These are phyloP conservation scores for Penicillium maclennaniae DNA, from an alignment of 495 filamentous ascomycete genomes.

Conservation along the genomic window DNA sequence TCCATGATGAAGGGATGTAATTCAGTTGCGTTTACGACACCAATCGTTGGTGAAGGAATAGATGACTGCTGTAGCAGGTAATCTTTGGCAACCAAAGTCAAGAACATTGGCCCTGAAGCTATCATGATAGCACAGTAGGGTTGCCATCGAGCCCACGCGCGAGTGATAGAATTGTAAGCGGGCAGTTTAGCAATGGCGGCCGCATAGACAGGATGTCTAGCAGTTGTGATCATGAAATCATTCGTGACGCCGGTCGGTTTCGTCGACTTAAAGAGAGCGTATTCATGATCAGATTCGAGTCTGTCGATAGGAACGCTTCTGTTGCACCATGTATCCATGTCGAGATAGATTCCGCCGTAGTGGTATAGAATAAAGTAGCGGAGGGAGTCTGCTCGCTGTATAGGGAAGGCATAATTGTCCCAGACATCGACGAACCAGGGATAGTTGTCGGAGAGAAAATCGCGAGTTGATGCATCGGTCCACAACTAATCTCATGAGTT, in stretches of 20 bases:
- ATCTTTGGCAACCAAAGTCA: conserved; percentile 6
- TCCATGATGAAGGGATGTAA: neutral
- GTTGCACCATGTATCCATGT: conserved; percentile 48
- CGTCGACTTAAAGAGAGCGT: conserved; percentile 11
- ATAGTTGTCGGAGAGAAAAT: conserved; percentile 59
- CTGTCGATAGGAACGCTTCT: neutral
- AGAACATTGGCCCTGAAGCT: conserved; percentile 8
- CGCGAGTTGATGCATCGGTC: conserved; percentile 17
- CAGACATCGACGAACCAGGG: conserved; percentile 69
- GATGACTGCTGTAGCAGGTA: neutral
- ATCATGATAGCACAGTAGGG: conserved; percentile 11
- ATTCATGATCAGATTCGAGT: neutral
- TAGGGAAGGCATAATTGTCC: conserved; percentile 59
- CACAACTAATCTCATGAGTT: conserved; percentile 10
- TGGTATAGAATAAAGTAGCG: conserved; percentile 65
- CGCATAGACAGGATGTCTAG: conserved; percentile 3
- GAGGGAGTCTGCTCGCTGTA: conserved; percentile 68
- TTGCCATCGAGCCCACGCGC: conserved; percentile 7
- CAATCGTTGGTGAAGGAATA: neutral
- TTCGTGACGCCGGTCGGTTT: conserved; percentile 6
- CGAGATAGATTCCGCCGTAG: conserved; percentile 71
- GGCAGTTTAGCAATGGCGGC: conserved; percentile 2
- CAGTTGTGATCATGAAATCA: conserved; percentile 3
- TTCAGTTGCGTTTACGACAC: neutral
- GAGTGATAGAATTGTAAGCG: conserved; percentile 1